Percentiles rank a stretch among this genome's conserved stretches.
These are phyloP conservation scores for Elaeis oleifera DNA, from an alignment of 202 grass and related monocot species.

Conservation along the genomic window DNA sequence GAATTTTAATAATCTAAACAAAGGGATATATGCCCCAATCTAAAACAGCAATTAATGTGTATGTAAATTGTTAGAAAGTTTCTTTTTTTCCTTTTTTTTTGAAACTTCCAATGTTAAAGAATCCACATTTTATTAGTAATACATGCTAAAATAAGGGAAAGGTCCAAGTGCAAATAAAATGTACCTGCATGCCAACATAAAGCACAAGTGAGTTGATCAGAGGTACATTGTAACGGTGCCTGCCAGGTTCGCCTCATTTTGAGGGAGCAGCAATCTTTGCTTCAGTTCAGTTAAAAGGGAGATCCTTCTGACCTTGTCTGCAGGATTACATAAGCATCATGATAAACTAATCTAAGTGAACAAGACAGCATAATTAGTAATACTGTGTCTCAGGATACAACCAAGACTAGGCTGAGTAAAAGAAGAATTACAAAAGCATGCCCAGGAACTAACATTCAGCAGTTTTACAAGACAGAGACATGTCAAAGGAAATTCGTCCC, in stretches of 20 bases:
- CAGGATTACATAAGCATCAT: not conserved
- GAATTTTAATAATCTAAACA: too few relatives aligned
- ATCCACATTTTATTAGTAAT: too few relatives aligned
- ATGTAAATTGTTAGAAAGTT: too few relatives aligned
- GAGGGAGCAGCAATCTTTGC: slow-evolving; percentile 65
- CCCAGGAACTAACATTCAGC: not conserved
- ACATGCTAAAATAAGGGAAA: too few relatives aligned
- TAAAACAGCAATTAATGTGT: too few relatives aligned
- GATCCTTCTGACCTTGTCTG: slow-evolving; percentile 72
- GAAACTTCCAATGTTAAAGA: too few relatives aligned
- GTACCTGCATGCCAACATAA: slow-evolving; percentile 91
- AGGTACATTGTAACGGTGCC: slow-evolving; percentile 89
- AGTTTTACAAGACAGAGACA: slow-evolving; percentile 16
- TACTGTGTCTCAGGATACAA: too few relatives aligned
- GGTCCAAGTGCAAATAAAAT: slow-evolving; percentile 12
- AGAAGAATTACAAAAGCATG: not conserved
- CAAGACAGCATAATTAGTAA: too few relatives aligned
- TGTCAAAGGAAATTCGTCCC: too few relatives aligned
- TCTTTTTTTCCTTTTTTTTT: too few relatives aligned
- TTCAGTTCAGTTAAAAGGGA: slow-evolving; percentile 72
- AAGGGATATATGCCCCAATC: too few relatives aligned
- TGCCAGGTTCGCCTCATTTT: slow-evolving; percentile 55
- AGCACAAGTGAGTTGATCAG: slow-evolving; percentile 89
- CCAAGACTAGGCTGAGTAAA: not conserved
- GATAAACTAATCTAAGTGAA: too few relatives aligned